phyloP scores from a whole-genome alignment of 495 filamentous ascomycete species.

The Eremomyces bilateralis region DNA sequence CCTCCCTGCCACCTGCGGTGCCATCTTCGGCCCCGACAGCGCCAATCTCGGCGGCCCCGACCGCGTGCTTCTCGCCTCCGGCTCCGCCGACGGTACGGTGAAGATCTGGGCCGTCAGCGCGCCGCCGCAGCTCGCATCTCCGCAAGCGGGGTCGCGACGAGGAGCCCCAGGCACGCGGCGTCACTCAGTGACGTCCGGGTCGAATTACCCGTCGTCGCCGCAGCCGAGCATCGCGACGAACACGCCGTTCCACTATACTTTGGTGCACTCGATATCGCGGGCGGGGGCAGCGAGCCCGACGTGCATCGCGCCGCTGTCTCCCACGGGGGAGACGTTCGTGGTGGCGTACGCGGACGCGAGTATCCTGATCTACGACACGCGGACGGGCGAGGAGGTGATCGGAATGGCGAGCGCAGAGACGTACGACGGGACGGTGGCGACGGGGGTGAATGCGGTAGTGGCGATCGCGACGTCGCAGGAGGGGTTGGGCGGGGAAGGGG shows the following conservation, averaged over 20 bases:
- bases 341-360: slow-evolving; percentile 80
- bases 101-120: slow-evolving; percentile 87
- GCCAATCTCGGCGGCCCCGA: slow-evolving; percentile 54
- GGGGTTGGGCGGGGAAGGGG: slow-evolving; percentile 41
- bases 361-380: slow-evolving; percentile 76
- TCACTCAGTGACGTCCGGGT: slow-evolving; percentile 78
- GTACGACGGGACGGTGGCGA: slow-evolving; percentile 65
- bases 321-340: slow-evolving; percentile 76
- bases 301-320: slow-evolving; percentile 70
- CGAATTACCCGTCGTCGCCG: slow-evolving; percentile 73
- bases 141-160: slow-evolving; percentile 45
- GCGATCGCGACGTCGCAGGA: slow-evolving; percentile 67
- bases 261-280: slow-evolving; percentile 67
- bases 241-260: slow-evolving; percentile 39
- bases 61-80: slow-evolving; percentile 72
- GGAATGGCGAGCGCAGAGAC: slow-evolving; percentile 85
- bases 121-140: slow-evolving; percentile 64
- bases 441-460: slow-evolving; percentile 79
- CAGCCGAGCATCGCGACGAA: slow-evolving; percentile 62
- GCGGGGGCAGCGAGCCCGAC: slow-evolving; percentile 52
- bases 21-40: slow-evolving; percentile 50
- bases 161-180: slow-evolving; percentile 58
- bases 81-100: slow-evolving; percentile 75
- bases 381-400: slow-evolving; percentile 75
- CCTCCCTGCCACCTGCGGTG: slow-evolving; percentile 60